A percentile compares a stretch with the other conserved stretches of the same genome.
phyloP scores from a whole-genome alignment of 371 early-diverging fungal genomes.

The Batkoa obscura region DNA sequence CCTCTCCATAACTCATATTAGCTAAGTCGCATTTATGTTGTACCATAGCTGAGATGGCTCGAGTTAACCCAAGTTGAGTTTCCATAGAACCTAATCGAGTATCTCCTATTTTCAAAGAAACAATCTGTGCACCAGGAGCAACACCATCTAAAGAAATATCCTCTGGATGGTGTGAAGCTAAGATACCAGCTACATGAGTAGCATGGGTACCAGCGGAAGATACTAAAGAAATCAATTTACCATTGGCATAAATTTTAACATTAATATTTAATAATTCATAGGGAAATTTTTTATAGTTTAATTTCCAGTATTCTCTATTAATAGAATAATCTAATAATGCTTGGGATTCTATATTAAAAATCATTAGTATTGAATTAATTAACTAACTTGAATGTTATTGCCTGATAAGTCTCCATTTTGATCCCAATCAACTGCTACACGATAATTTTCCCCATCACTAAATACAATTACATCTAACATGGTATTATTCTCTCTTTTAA shows the following conservation, averaged over 20 bases:
- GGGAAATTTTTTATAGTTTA: conserved; percentile 27
- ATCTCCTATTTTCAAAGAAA: conserved; percentile 89
- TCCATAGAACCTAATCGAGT: conserved; percentile 68
- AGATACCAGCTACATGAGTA: conserved; percentile 85
- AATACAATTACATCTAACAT: conserved; percentile 70
- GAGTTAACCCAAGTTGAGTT: conserved; percentile 64
- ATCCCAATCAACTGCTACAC: conserved; percentile 60
- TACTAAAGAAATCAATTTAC: conserved; percentile 53
- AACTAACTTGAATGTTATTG: conserved; percentile 8
- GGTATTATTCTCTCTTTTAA: conserved; percentile 58
- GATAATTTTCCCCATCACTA: conserved; percentile 73
- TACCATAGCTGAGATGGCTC: conserved; percentile 60
- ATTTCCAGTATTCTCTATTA: conserved; percentile 51
- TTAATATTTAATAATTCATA: conserved; percentile 65
- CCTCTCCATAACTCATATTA: conserved; percentile 91
- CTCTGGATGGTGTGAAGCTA: conserved; percentile 65
- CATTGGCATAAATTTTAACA: conserved; percentile 80
- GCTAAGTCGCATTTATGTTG: conserved; percentile 72
- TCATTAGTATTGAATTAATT: neutral
- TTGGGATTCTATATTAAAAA: conserved; percentile 16
- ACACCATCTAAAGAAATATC: conserved; percentile 68
- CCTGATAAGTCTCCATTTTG: conserved; percentile 62
- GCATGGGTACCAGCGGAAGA: conserved; percentile 69
- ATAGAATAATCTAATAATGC: conserved; percentile 53
- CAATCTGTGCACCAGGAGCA: conserved; percentile 10